phyloP scores from a whole-genome alignment of 257 asterid species.

The Oldenlandia corymbosa region DNA sequence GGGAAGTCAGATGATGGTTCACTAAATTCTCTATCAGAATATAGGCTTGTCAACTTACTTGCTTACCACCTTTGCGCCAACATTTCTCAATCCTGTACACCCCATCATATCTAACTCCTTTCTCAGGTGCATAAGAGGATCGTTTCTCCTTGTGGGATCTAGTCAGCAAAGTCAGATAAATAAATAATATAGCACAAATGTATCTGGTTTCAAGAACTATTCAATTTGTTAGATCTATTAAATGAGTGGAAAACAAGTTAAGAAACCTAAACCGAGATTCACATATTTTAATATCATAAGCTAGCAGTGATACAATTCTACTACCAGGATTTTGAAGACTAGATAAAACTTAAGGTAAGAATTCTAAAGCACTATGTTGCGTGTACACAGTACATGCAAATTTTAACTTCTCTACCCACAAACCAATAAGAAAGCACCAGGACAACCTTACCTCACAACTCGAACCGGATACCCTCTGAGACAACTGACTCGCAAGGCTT shows the following conservation, averaged over 20 bases:
- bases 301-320: too few relatives aligned
- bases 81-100: slow-evolving; percentile 86
- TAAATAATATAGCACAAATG: not conserved
- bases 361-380: not conserved
- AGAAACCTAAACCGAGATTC: not conserved
- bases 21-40: slow-evolving; percentile 3
- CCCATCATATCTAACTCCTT: slow-evolving; percentile 89
- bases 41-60: slow-evolving; percentile 31
- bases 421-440: not conserved
- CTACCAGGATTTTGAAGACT: not conserved
- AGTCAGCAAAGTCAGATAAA: slow-evolving; percentile 5
- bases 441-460: slow-evolving; percentile 69
- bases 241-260: not conserved
- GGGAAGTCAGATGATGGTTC: slow-evolving; percentile 11
- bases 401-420: not conserved
- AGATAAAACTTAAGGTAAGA: not conserved
- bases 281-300: too few relatives aligned
- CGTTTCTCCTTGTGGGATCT: slow-evolving; percentile 86
- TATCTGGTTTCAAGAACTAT: not conserved
- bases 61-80: slow-evolving; percentile 80
- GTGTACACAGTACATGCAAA: not conserved
- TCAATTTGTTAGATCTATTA: too few relatives aligned
- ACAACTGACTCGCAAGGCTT: slow-evolving; percentile 84
- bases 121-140: slow-evolving; percentile 75
- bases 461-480: slow-evolving; percentile 84